These are phyloP conservation scores for Flaveria robusta DNA, from an alignment of 129 eudicot species.

Conservation along the genomic window DNA sequence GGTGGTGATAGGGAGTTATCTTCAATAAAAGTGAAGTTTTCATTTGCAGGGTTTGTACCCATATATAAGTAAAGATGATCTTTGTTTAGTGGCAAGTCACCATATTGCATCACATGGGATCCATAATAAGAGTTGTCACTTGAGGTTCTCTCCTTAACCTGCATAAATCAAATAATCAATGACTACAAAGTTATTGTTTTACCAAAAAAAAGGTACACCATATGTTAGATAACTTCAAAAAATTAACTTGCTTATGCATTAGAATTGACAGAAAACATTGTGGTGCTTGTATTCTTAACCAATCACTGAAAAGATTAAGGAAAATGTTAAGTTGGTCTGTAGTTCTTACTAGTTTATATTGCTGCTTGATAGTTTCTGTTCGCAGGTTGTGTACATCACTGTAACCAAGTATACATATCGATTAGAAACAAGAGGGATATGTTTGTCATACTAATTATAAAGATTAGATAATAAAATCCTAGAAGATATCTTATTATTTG, in stretches of 20 bases:
- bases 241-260: neutral
- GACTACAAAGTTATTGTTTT: neutral
- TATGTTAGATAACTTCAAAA: neutral
- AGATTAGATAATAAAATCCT: neutral
- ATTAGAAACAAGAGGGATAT: conserved; percentile 5
- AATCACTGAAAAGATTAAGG: neutral
- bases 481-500: neutral
- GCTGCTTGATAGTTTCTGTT: conserved; percentile 78
- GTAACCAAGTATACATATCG: conserved; percentile 24
- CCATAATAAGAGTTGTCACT: conserved; percentile 68
- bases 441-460: neutral
- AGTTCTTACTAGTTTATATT: conserved; percentile 68
- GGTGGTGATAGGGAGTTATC: conserved; percentile 53
- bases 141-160: conserved; percentile 88
- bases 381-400: conserved; percentile 83
- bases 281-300: neutral
- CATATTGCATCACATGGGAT: conserved; percentile 97
- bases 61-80: conserved; percentile 59
- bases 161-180: conserved; percentile 30
- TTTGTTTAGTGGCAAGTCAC: conserved; percentile 68
- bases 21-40: conserved; percentile 54
- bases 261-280: neutral
- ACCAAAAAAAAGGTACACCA: neutral
- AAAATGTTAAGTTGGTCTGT: neutral
- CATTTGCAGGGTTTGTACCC: conserved; percentile 93